phyloP scores from a whole-genome alignment of 768 basidiomycete species.

The Glaciozyma antarctica region DNA sequence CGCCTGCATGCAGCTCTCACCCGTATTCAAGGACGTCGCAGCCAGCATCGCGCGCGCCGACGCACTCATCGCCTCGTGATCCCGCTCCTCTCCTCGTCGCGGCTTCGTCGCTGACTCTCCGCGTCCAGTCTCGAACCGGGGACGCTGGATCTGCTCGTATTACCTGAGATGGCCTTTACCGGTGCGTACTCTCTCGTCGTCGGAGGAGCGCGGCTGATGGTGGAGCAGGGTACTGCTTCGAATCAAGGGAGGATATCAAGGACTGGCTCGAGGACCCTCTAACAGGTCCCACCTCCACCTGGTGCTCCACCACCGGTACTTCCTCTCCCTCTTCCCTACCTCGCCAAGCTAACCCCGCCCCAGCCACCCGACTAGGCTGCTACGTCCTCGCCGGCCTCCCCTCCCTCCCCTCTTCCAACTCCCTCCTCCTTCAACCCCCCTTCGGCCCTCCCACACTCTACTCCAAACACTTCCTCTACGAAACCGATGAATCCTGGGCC shows the following conservation, averaged over 20 bases:
- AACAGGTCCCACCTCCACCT: constrained; percentile 2
- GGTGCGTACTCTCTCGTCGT: not conserved
- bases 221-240: constrained; percentile 32
- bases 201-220: not conserved
- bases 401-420: constrained; percentile 16
- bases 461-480: constrained; percentile 32
- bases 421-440: constrained; percentile 18
- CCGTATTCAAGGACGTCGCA: constrained; percentile 14
- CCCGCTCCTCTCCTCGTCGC: not conserved
- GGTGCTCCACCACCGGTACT: constrained; percentile 29
- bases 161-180: constrained; percentile 35
- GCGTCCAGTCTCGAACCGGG: constrained; percentile 2
- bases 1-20: constrained; percentile 12
- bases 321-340: no score
- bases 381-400: constrained; percentile 26
- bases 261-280: constrained; percentile 19
- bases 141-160: constrained; percentile 26
- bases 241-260: constrained; percentile 16
- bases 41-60: constrained; percentile 2
- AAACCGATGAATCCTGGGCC: constrained; percentile 33
- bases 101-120: not conserved
- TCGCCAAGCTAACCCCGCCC: no score
- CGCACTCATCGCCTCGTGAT: not conserved
- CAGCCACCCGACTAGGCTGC: constrained; percentile 20
- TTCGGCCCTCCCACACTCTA: constrained; percentile 7